Evolutionary conservation across 192 early-diverging fungal genomes (phyloP).

Genomic region (Pilaira anomala): DNA sequence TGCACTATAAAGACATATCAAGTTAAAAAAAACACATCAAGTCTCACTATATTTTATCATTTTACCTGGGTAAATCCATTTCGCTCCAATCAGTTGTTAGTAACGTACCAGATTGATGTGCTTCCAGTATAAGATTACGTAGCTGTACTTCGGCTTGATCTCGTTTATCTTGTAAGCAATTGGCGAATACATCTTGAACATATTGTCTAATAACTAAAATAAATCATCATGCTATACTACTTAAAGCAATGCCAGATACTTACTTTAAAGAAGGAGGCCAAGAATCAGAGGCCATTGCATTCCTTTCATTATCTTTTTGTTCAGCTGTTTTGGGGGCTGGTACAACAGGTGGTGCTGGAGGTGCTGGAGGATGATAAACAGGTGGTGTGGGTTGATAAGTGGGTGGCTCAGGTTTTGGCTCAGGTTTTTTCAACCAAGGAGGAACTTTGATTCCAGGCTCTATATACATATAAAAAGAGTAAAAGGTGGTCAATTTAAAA

Average conservation of each 20-base stretch:
- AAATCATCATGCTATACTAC: neutral
- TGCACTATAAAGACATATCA: neutral
- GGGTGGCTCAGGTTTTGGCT: neutral
- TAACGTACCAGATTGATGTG: constrained; percentile 37
- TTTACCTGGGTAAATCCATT: constrained; percentile 65
- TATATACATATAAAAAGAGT: neutral
- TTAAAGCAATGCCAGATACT: neutral
- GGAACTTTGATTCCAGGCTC: neutral
- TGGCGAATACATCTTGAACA: constrained; percentile 23
- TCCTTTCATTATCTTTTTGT: neutral
- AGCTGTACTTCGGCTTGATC: constrained; percentile 15
- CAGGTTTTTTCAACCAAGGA: neutral
- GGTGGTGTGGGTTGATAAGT: neutral
- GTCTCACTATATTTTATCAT: neutral
- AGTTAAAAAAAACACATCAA: no score
- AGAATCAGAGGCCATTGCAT: constrained; percentile 2
- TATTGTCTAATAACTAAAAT: constrained; percentile 10
- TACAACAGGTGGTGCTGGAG: neutral
- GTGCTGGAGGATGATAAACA: neutral
- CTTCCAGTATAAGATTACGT: constrained; percentile 13
- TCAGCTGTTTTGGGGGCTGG: neutral
- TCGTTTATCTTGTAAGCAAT: constrained; percentile 1
- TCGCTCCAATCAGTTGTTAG: constrained; percentile 67
- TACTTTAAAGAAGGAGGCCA: constrained; percentile 32
- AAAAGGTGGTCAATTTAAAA: no score